phyloP scores from a whole-genome alignment of 202 grass and related monocot species.

The Eragrostis tef region DNA sequence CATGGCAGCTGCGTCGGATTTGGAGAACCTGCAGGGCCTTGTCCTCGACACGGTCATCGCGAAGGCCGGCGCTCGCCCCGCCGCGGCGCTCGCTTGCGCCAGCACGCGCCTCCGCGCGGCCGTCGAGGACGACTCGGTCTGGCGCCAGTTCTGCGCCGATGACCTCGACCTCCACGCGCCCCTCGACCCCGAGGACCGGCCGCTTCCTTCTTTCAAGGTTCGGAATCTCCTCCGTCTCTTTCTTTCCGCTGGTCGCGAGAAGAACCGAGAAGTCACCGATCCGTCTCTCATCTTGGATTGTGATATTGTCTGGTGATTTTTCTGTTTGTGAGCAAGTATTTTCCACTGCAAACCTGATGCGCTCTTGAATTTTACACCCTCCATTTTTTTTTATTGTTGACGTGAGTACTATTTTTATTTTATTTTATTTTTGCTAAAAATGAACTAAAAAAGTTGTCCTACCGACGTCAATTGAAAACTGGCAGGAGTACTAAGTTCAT shows the following conservation, averaged over 20 bases:
- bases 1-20: not conserved
- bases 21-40: conserved; percentile 62
- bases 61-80: conserved; percentile 54
- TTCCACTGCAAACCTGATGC: not conserved
- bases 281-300: not conserved
- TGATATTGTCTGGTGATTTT: not conserved
- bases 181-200: conserved; percentile 60
- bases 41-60: conserved; percentile 70
- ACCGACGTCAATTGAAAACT: too few relatives aligned
- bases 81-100: conserved; percentile 64
- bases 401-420: too few relatives aligned
- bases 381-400: too few relatives aligned
- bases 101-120: conserved; percentile 59
- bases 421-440: too few relatives aligned
- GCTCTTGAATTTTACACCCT: not conserved
- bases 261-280: not conserved
- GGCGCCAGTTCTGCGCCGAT: conserved; percentile 72
- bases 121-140: conserved; percentile 60
- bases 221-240: not conserved
- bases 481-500: not conserved
- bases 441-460: too few relatives aligned
- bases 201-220: conserved; percentile 82
- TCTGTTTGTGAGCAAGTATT: not conserved
- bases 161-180: conserved; percentile 66
- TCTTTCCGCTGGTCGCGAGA: not conserved